Percentiles rank a stretch among this genome's conserved stretches.
These are phyloP conservation scores for Orbilia javanica DNA, from an alignment of 2,329 filamentous ascomycete genomes.

Conservation along the genomic window DNA sequence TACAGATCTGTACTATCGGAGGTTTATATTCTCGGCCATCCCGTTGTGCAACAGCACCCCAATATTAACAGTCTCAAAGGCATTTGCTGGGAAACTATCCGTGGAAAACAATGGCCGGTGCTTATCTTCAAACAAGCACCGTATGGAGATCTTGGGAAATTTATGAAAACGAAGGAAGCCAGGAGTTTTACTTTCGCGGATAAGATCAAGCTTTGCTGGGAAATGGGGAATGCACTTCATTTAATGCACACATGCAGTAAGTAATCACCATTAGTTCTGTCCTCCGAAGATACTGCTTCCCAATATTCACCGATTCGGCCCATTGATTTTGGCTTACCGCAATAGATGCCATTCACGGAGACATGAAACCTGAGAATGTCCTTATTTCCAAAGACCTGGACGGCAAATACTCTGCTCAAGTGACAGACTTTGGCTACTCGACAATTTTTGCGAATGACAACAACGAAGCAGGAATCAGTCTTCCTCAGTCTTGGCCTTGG, in stretches of 20 bases:
- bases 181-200: not conserved
- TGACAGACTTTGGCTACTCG: constrained; percentile 18
- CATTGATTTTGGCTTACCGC: not conserved
- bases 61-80: constrained; percentile 10
- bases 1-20: constrained; percentile 9
- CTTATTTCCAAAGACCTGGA: constrained; percentile 8
- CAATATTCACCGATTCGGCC: not conserved
- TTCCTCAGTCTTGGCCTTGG: constrained; percentile 19
- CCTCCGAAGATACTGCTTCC: not conserved
- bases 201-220: not conserved
- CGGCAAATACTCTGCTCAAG: not conserved
- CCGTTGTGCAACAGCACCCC: constrained; percentile 4
- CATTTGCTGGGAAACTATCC: not conserved
- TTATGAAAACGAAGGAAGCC: constrained; percentile 3
- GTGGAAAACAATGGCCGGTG: constrained; percentile 7
- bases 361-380: constrained; percentile 22
- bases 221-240: not conserved
- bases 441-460: not conserved
- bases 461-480: not conserved
- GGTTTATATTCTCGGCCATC: constrained; percentile 19
- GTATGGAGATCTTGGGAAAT: constrained; percentile 17
- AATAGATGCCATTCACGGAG: constrained; percentile 7
- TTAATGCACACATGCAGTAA: constrained; percentile 16
- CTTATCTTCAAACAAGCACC: not conserved
- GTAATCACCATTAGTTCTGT: too few species aligned